Percentiles rank a stretch among this genome's conserved stretches.
Evolutionary conservation across 2,329 filamentous ascomycete species (phyloP).

Genomic region (Xylariaceae sp.): DNA sequence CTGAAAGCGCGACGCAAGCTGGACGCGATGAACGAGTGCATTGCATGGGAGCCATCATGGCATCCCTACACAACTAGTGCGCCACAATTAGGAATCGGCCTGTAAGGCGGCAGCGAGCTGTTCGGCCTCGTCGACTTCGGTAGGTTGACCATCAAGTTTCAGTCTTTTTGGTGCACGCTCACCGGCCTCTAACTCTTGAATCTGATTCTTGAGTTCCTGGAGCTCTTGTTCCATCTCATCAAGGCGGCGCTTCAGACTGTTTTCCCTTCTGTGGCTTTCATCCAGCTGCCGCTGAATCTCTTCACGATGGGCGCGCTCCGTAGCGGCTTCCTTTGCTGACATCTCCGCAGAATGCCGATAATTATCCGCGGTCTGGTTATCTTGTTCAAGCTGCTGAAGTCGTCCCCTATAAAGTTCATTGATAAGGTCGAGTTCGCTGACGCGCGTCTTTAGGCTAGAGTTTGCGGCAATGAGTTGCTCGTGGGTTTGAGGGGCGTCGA

Average conservation of each 20-base stretch:
- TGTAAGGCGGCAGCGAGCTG: slow-evolving; percentile 23
- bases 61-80: not conserved
- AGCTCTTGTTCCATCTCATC: slow-evolving; percentile 66
- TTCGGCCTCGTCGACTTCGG: slow-evolving; percentile 18
- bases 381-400: slow-evolving; percentile 73
- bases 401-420: slow-evolving; percentile 74
- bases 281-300: slow-evolving; percentile 56
- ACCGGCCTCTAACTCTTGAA: slow-evolving; percentile 25
- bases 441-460: slow-evolving; percentile 85
- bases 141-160: slow-evolving; percentile 23
- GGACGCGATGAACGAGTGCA: not conserved
- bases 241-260: slow-evolving; percentile 74
- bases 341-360: slow-evolving; percentile 47
- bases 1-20: not conserved
- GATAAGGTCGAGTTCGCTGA: slow-evolving; percentile 93
- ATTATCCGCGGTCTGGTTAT: slow-evolving; percentile 61
- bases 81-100: slow-evolving; percentile 19
- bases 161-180: slow-evolving; percentile 27
- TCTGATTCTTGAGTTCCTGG: slow-evolving; percentile 29
- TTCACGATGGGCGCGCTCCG: slow-evolving; percentile 53
- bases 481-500: slow-evolving; percentile 69
- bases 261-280: slow-evolving; percentile 71
- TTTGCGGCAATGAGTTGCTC: slow-evolving; percentile 77
- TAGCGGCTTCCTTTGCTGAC: slow-evolving; percentile 49
- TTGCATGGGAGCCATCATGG: slow-evolving; percentile 14